Evolutionary conservation across 441 rosid genomes (phyloP), one percentile per base, ranked within the genome.

Genomic region (Mallotus japonicus): DNA sequence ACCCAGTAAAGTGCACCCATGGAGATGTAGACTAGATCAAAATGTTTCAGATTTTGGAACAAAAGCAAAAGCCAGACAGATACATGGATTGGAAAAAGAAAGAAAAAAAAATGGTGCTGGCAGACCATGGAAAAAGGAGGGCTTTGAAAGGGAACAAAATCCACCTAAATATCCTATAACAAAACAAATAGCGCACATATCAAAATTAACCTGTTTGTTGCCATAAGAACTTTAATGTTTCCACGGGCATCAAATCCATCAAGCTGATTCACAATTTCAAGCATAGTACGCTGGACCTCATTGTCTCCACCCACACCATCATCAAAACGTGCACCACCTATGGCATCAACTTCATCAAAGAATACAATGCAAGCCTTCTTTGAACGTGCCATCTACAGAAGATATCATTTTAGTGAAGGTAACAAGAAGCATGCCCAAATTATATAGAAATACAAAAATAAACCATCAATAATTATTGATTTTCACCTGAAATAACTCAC

Each of bases 251-350:
- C 98, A 20, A 93, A 93, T 46, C 98, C 98, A 82, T 93, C 98
- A 74, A 93, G 93, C 83, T 93, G 98, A 71, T 93, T 93, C 54
- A 93, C 95, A 60, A 93, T 89, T 83, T 93, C 98, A 80, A 93
- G 95, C 98, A 93, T 93, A n/a, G 98, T 93, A n/a, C 98, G 88
- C 55, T 93, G 98, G 22, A 93, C 96, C 83, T 93, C 98, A 65
- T 90, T 91, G 69, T 93, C 97, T 73, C 98, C 98, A 59, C 98
- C 98, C 6, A 86, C 97, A 69, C 95, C 95, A 62, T 91, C 97
- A 77, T 93, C 98, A 81, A 91, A 93, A 47, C 98, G 88, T 14
- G 98, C 96, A 78, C 98, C 98, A 37, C 97, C 97, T 65, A 93
- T 93, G 72, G 98, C 97, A 84, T 93, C 98, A 63, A 93, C 84